Base-by-base conservation (phyloP, 202 grass and related monocot genomes). In the Schoenoplectus tabernaemontani region DNA sequence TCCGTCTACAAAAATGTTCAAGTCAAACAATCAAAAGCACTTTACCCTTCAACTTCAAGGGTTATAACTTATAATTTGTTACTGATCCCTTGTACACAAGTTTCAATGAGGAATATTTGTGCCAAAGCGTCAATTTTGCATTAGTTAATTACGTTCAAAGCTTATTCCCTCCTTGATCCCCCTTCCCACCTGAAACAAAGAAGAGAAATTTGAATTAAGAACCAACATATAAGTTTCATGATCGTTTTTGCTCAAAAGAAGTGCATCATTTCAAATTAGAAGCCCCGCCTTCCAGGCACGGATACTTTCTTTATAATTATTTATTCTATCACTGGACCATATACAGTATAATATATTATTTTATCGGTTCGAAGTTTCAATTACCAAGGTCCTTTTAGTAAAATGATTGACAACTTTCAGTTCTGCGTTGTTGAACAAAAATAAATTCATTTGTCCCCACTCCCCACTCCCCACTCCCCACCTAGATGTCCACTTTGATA, bases 181-280 rank as follows among this genome's bases (percentile, higher is more conserved):
- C 37, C 62, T 38, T 64, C 62, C 62, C 32, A 64, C 16, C 12
- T 71, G 30, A 69, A 42, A 47, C 10, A 71, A 47, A 71, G 22
- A 22, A 20, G 47, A 26, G 19, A 47, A 28, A 70, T 53, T 19
- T 74, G 46, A 74, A 74, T 48, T 34, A 74, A 74, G 13, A 19
- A 0, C 12, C 26, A 17, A n/a, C 23, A 16, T 7, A 72, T 71
- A 28, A 54, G 19, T 74, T 28, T 74, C 47, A 74, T 53, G 46
- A 74, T 53, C 9, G 19, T 26, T 74, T 51, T 53, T 54, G 70
- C 70, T 34, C 15, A 74, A 34, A 74, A 74, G 70, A 74, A 34
- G 70, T 34, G 70, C 46, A 74, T 47, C 70, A 54, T 53, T 74
- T 74, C 13, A 53, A 74, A 54, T 53, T 54, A n/a, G 7, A 8